Conservation (phyloP, 2,329 filamentous ascomycete genomes). For the Plenodomus lindquistii region DNA sequence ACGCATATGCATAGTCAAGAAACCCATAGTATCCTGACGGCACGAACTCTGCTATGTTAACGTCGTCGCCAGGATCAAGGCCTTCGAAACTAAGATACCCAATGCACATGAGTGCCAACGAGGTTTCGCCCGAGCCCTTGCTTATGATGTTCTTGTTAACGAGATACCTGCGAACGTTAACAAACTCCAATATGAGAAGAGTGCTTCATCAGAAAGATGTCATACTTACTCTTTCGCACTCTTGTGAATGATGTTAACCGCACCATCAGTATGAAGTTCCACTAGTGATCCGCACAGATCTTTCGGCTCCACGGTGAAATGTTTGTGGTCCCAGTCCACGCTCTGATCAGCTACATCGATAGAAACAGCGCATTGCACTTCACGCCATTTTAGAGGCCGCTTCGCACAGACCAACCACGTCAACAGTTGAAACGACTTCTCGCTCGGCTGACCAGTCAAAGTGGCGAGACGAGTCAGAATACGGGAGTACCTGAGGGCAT, state of each 20-base stretch:
- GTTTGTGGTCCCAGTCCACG: slow-evolving; percentile 24
- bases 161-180: slow-evolving; percentile 3
- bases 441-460: slow-evolving; percentile 16
- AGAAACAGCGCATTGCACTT: slow-evolving; percentile 32
- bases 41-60: background rate
- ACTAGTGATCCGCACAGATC: slow-evolving; percentile 30
- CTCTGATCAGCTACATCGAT: slow-evolving; percentile 19
- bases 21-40: slow-evolving; percentile 7
- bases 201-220: too few relatives aligned
- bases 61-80: background rate
- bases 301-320: slow-evolving; percentile 25
- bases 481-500: slow-evolving; percentile 17
- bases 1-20: slow-evolving; percentile 6
- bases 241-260: slow-evolving; percentile 4
- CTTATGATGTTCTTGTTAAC: slow-evolving; percentile 1
- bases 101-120: slow-evolving; percentile 1
- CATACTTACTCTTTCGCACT: slow-evolving; percentile 6
- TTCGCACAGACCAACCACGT: slow-evolving; percentile 36
- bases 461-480: too few relatives aligned
- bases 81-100: slow-evolving; percentile 4
- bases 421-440: slow-evolving; percentile 18
- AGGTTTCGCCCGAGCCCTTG: slow-evolving; percentile 1
- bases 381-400: slow-evolving; percentile 28
- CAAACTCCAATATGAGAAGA: background rate
- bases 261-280: background rate